Base-by-base conservation (phyloP, 176 grass and related monocot species). In the Pharus latifolius region DNA sequence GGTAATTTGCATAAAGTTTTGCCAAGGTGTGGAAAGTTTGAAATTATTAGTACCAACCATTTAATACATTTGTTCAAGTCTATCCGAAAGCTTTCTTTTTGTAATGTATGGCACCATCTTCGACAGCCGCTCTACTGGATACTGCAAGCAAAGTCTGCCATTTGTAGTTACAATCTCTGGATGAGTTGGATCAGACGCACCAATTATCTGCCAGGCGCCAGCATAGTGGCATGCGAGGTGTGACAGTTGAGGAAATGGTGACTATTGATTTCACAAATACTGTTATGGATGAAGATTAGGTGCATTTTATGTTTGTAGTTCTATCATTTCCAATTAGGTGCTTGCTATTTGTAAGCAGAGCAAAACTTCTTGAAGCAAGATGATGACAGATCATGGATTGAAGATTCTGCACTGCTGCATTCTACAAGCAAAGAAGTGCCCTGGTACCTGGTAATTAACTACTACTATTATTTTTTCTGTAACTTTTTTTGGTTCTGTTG, bases 381-480 rank as follows among this genome's bases (percentile, higher is more conserved):
- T 65, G 78, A 82, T 47, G 68, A 62, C 18, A 78, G 63, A 30
- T 82, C 79, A 49, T 90, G 87, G 87, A 72, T 82, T 45, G 73
- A 72, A 55, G 83, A 74, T 63, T 82, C 82, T 49, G 60, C 82
- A 49, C 3, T 62, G 60, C 57, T 90, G 54, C 38, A 56, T 75
- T 82, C 82, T 7, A 66, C 20, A 60, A 82, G 33, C 26, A 85
- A 64, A 75, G 78, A 91, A 46, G 70, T 65, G 57, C 78, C 87
- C 3, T 91, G 87, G 87, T 78, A 70, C 48, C 61, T 91, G 87
- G 87, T 91, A 82, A 61, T 73, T 69, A 10, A n/a, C 49, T 46
- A 6, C 30, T 56, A 60, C 18, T 23, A 34, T 23, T 38, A 38
- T 10, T 62, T 62, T 33, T 17, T n/a, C 18, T 69, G 14, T n/a